Base-by-base conservation (phyloP, 345 rosid species). In the Citrus maxima region DNA sequence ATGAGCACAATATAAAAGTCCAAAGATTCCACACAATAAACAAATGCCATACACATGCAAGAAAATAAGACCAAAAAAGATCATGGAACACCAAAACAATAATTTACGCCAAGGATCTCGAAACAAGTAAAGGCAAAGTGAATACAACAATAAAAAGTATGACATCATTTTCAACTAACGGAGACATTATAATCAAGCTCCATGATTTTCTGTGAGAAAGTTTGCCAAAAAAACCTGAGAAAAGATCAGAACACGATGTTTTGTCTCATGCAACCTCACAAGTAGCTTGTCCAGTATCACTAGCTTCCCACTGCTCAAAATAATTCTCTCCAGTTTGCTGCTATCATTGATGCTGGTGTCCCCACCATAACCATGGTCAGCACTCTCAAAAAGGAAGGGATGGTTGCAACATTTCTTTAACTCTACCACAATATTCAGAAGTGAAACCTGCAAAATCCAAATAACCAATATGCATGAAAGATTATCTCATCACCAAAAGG, bases 361-460 rank as follows among this genome's bases (percentile, higher is more conserved):
- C 85, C 98, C 98, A 70, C 99, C 98, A 86, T 97, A 97, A 79
- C 99, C 99, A 87, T 97, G 98, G 85, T 97, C 99, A 12, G 99
- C 99, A 85, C 98, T 97, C 90, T 97, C 99, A 88, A 97, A 97
- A 80, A 97, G 87, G 88, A 97, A 97, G 42, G 99, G 99, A 77
- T 97, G 99, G 77, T 97, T 97, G 89, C 98, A 97, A 84, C 99
- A 97, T 81, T 97, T 97, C 93, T 97, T 97, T 90, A 97, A 79
- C 88, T 97, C 99, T 73, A 97, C 99, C 73, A 97, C 99, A 69
- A 97, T 97, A 88, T 97, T 97, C 81, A 97, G 80, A 82, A 97
- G 98, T 54, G 99, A 97, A 78, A 97, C 99, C 99, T 92, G 89
- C 54, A 79, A 75, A 74, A 60, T 73, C 37, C 21, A 35, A 72